Evolutionary conservation across 1,284 basidiomycete genomes (phyloP).

Genomic region (Anthracocystis walkeri): DNA sequence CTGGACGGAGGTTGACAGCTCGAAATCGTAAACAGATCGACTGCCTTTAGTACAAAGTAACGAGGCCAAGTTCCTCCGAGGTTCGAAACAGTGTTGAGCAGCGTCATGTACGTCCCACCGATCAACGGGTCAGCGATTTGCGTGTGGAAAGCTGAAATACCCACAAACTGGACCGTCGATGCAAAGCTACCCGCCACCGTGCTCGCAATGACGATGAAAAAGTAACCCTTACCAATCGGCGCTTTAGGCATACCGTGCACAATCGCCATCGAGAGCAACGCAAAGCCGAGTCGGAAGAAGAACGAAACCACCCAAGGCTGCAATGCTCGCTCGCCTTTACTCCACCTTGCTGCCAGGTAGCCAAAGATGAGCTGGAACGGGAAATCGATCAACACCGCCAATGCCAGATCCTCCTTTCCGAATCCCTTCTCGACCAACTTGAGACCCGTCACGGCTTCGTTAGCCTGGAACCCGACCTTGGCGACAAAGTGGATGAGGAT

Average conservation of each 20-base stretch:
- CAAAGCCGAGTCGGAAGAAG: conserved; percentile 84
- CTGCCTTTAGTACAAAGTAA: conserved; percentile 84
- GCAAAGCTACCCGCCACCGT: conserved; percentile 89
- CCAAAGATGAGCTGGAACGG: conserved; percentile 97
- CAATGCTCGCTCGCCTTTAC: conserved; percentile 69
- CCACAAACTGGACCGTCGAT: conserved; percentile 97
- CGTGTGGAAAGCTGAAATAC: conserved; percentile 97
- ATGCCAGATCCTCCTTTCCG: conserved; percentile 91
- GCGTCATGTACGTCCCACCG: conserved; percentile 76
- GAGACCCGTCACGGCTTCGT: conserved; percentile 89
- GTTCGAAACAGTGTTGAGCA: conserved; percentile 95
- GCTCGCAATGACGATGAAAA: conserved; percentile 80
- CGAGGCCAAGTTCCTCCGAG: conserved; percentile 98
- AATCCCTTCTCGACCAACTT: conserved; percentile 98
- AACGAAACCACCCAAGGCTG: conserved; percentile 86
- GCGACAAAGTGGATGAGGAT: conserved; percentile 88
- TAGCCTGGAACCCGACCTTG: conserved; percentile 95
- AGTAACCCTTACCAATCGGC: conserved; percentile 77
- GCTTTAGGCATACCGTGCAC: conserved; percentile 84
- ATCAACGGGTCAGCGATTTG: conserved; percentile 96
- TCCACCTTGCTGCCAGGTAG: conserved; percentile 94
- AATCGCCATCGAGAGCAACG: conserved; percentile 78
- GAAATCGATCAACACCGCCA: conserved; percentile 95
- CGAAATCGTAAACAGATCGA: conserved; percentile 64
- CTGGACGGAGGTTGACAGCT: conserved; percentile 51